Conservation (phyloP, 306 rosid genomes). For the Cucumis hystrix region DNA sequence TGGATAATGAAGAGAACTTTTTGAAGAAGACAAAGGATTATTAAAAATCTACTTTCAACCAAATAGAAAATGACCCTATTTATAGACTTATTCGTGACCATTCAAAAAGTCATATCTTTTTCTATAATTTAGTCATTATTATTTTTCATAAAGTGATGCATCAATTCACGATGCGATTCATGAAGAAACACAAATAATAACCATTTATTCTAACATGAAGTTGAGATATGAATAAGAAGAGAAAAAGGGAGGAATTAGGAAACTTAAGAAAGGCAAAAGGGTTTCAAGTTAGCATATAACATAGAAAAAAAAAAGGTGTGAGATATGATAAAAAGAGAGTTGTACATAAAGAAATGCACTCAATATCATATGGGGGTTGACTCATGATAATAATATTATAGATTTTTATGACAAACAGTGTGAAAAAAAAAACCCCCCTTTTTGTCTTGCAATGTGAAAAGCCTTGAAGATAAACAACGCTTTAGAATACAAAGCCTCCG, state of each 20-base stretch:
- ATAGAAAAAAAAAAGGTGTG: constrained; percentile 16
- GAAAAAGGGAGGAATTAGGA: background rate
- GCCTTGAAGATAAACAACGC: constrained; percentile 1
- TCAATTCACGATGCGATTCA: too few species aligned
- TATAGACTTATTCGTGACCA: too few species aligned
- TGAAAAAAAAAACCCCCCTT: constrained; percentile 20
- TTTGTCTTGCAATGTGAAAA: constrained; percentile 18
- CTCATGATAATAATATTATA: constrained; percentile 7
- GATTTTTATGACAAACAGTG: background rate
- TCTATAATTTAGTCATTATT: too few species aligned
- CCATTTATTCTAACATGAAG: too few species aligned
- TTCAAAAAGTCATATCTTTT: too few species aligned
- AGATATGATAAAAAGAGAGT: constrained; percentile 11
- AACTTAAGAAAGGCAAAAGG: background rate
- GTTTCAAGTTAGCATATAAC: constrained; percentile 9
- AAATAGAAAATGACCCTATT: too few species aligned
- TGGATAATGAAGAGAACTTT: too few species aligned
- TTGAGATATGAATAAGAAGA: background rate
- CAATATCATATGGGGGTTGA: constrained; percentile 64
- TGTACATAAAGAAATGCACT: constrained; percentile 37
- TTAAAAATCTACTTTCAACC: too few species aligned
- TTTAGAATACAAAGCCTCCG: constrained; percentile 33
- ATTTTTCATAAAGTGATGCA: too few species aligned
- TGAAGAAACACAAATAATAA: too few species aligned
- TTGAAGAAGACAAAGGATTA: too few species aligned